Evolutionary conservation across 495 filamentous ascomycete genomes (phyloP), one percentile per base, ranked within the genome.

Genomic region (Delitschia confertaspora): DNA sequence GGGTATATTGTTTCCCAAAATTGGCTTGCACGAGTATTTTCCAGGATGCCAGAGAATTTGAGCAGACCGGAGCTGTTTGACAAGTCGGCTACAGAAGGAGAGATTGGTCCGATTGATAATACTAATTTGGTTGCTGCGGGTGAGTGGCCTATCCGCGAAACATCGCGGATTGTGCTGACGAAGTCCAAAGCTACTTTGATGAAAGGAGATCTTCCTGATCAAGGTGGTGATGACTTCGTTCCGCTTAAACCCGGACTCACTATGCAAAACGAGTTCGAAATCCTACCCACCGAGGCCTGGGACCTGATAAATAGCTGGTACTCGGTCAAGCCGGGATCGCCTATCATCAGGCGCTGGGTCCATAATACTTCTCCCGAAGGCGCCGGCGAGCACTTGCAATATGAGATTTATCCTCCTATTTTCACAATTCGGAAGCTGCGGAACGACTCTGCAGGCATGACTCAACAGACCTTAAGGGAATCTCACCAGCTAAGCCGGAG

Each of bases 81-180:
- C 40, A 84, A 88, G 53, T 73, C 77, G 34, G 67, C 71, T 3
- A 46, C 63, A 22, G 78, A 83, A 43, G 76, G 72, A 8, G 69
- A 78, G 8, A 71, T 91, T 24, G 88, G 87, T 2, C 85, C 85
- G 0, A 78, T 96, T 21, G 87, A 95, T 65, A 96, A 95, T 58
- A 76, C 83, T 4, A 83, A 60, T 36, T 44, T 69, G 22, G 54
- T 65, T 20, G 43, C 42, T 18, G 32, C 56, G 27, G 48, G 60
- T 57, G 36, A 13, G 45, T 36, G 19, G 24, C n/a, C n/a, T 18
- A 16, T 24, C 21, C 8, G 24, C 7, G 11, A 10, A 31, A 6
- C 18, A 7, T 31, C n/a, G n/a, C n/a, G n/a, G n/a, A n/a, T n/a
- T n/a, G n/a, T n/a, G n/a, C n/a, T n/a, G n/a, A n/a, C n/a, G n/a